Conservation (phyloP, 2,329 filamentous ascomycete genomes). For the Trichoderma atrobrunneum region DNA sequence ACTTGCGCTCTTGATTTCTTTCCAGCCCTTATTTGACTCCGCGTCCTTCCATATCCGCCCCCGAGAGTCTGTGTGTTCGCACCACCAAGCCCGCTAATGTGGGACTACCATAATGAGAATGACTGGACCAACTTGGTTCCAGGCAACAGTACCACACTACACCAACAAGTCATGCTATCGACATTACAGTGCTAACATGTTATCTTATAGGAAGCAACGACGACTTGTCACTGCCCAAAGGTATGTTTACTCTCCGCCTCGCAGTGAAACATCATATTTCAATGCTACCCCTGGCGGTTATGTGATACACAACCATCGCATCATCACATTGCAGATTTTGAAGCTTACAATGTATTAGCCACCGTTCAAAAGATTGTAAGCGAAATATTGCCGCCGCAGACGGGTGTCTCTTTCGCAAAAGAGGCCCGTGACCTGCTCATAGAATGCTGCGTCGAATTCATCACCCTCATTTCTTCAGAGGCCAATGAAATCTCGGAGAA, state of each 20-base stretch:
- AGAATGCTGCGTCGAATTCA: slow-evolving; percentile 98
- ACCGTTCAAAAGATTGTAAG: slow-evolving; percentile 84
- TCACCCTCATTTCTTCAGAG: slow-evolving; percentile 96
- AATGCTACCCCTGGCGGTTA: not conserved
- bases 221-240: slow-evolving; percentile 63
- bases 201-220: slow-evolving; percentile 50
- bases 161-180: not conserved
- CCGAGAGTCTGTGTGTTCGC: not conserved
- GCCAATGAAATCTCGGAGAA: slow-evolving; percentile 99
- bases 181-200: slow-evolving; percentile 32
- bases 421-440: slow-evolving; percentile 94
- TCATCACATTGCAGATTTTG: not conserved
- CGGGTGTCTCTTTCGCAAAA: slow-evolving; percentile 83
- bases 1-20: not conserved
- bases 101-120: not conserved
- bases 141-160: slow-evolving; percentile 21
- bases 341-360: slow-evolving; percentile 43
- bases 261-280: not conserved
- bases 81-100: not conserved
- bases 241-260: slow-evolving; percentile 37
- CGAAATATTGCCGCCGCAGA: slow-evolving; percentile 78
- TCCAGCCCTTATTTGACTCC: not conserved
- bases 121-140: slow-evolving; percentile 28
- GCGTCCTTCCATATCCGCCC: not conserved
- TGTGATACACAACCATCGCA: not conserved